Evolutionary conservation across 805 yeast species (phyloP).

Genomic region (Wickerhamiella spandovensis): DNA sequence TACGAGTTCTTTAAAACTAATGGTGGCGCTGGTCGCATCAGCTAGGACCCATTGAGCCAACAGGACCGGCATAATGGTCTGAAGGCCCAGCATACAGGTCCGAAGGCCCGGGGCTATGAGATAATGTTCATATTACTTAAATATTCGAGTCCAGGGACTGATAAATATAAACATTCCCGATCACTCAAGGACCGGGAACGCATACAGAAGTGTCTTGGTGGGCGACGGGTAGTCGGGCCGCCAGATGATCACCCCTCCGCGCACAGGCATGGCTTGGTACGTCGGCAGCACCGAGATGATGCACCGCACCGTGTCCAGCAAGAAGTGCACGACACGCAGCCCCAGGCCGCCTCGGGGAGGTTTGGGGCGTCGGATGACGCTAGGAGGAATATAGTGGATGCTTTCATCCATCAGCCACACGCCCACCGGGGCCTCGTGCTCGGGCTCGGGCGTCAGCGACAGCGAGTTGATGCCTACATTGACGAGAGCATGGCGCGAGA

Average conservation of each 20-base stretch:
- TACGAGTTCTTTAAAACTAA: conserved; percentile 61
- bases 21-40: conserved; percentile 50
- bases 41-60: no score
- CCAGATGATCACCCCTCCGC: conserved; percentile 4
- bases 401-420: background rate
- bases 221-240: conserved; percentile 18
- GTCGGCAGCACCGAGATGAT: conserved; percentile 15
- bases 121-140: background rate
- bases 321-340: conserved; percentile 9
- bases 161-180: background rate
- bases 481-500: conserved; percentile 10
- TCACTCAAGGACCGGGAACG: background rate
- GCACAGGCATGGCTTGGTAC: conserved; percentile 7
- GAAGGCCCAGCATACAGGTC: no score
- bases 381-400: background rate
- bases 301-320: conserved; percentile 16
- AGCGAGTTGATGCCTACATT: conserved; percentile 16
- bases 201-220: conserved; percentile 6
- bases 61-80: no score
- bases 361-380: background rate
- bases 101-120: background rate
- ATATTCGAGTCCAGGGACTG: background rate
- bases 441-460: conserved; percentile 4
- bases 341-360: conserved; percentile 7
- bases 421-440: background rate